Evolutionary conservation across 306 rosid genomes (phyloP).

Genomic region (Cucurbita maxima): DNA sequence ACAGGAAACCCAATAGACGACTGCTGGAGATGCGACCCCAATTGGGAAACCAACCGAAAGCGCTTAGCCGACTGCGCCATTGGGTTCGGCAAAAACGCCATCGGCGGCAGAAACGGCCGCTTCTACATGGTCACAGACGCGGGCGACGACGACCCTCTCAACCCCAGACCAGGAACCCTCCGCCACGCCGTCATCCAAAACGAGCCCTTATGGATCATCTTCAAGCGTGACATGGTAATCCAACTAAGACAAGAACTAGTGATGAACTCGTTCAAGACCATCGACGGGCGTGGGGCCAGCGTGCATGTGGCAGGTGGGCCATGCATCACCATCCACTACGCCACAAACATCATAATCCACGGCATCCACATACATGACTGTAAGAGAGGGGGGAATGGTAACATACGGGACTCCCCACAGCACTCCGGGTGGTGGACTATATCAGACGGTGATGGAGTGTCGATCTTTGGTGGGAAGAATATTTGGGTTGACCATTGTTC

Average conservation of each 20-base stretch:
- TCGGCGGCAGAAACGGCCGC: conserved; percentile 58
- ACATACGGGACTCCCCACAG: conserved; percentile 54
- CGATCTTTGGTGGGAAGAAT: conserved; percentile 40
- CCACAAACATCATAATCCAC: conserved; percentile 56
- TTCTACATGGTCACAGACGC: conserved; percentile 54
- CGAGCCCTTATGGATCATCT: conserved; percentile 74
- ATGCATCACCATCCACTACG: conserved; percentile 62
- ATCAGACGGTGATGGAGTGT: conserved; percentile 75
- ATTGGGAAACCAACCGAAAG: conserved; percentile 63
- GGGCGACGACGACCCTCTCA: conserved; percentile 47
- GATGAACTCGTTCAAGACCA: conserved; percentile 79
- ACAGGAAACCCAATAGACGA: conserved; percentile 85
- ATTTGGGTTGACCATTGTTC: conserved; percentile 86
- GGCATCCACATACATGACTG: conserved; percentile 77
- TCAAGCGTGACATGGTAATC: conserved; percentile 79
- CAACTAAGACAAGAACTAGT: conserved; percentile 42
- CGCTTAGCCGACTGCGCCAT: conserved; percentile 74
- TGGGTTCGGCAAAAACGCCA: conserved; percentile 73
- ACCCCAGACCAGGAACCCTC: conserved; percentile 60
- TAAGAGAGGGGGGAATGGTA: conserved; percentile 40
- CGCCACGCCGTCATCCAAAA: conserved; percentile 69
- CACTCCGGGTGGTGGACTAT: conserved; percentile 61
- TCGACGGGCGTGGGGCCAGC: conserved; percentile 80
- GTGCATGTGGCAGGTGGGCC: conserved; percentile 77
- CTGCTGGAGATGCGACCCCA: conserved; percentile 72